Base-by-base conservation (phyloP, 1,284 basidiomycete species). In the Ganoderma lucidum region DNA sequence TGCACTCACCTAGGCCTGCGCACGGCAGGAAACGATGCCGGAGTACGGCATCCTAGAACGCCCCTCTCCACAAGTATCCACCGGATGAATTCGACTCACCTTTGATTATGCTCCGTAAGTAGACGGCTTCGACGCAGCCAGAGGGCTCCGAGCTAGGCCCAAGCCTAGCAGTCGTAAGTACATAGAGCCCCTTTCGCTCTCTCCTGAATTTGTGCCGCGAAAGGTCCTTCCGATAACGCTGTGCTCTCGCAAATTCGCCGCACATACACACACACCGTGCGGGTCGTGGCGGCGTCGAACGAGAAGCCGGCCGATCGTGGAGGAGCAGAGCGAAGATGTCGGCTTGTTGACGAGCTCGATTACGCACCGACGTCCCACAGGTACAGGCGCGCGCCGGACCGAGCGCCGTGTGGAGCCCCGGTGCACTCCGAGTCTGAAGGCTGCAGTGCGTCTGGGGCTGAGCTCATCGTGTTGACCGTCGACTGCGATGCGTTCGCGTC, bases 251-350 rank as follows among this genome's bases (percentile, higher is more conserved):
- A 41, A 41, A 41, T 41, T 42, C 23, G 59, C 39, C 41, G 59
- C 59, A 41, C 15, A 61, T 28, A 28, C 58, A 12, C 17, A 23
- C 45, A 6, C 4, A 10, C 19, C n/a, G n/a, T 28, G 10, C 48
- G 23, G 59, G 28, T 60, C 59, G 59, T 12, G 37, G 39, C 28
- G 12, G 39, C 39, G 19, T 39, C 1, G 58, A 60, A 28, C n/a
- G 15, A 15, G 23, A 12, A 30, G 37, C 28, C 59, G 39, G 59
- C 39, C 59, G 59, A 61, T 61, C 8, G 39, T 61, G 23, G 59
- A 61, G 37, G 59, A 41, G 37, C 35, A 42, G 59, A 42, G 59
- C 59, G 59, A 61, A 37, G 39, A 61, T 39, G 59, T 61, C 59
- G 59, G 59, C n/a, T 61, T 28, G 39, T 42, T n/a, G 9, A 10